Base-by-base conservation (phyloP, 805 yeast genomes). In the Ogataea nitratoaversa region DNA sequence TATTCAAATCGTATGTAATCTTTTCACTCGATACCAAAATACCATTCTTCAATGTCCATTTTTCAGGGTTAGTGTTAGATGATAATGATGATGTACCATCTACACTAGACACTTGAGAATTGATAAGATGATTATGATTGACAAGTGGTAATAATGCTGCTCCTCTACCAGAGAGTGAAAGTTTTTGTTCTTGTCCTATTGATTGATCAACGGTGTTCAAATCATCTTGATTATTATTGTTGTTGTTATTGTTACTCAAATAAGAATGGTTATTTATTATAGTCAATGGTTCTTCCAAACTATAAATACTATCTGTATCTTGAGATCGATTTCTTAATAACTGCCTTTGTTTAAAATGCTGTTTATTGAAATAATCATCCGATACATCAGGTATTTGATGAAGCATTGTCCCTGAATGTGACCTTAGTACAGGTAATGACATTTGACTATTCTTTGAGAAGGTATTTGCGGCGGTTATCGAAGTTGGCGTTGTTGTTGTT, bases 351-450 rank as follows among this genome's bases (percentile, higher is more conserved):
- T 42, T 34, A 19, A 32, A 34, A 23, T 40, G 46, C n/a, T 50
- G 52, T 27, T 44, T 52, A 29, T 39, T 46, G 40, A 55, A 55
- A 29, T 55, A 55, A 19, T 53, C 56, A 32, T 55, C 60, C 8
- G 55, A 48, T 8, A 55, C 49, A 43, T 55, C 60, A 5, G 42
- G 31, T 5, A 41, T 30, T n/a, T 38, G 46, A 7, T 40, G 43
- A 6, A 27, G 29, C 13, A 27, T 25, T 32, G 30, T 17, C 32
- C 18, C n/a, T n/a, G n/a, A n/a, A n/a, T n/a, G n/a, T n/a, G n/a
- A n/a, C n/a, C n/a, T n/a, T n/a, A n/a, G n/a, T n/a, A n/a, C n/a
- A n/a, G n/a, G n/a, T n/a, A n/a, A n/a, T n/a, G n/a, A n/a, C n/a
- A n/a, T n/a, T n/a, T n/a, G n/a, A n/a, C n/a, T n/a, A n/a, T n/a